Evolutionary conservation across 352 stramenopile species (phyloP).

Genomic region (Phytophthora parvispora): DNA sequence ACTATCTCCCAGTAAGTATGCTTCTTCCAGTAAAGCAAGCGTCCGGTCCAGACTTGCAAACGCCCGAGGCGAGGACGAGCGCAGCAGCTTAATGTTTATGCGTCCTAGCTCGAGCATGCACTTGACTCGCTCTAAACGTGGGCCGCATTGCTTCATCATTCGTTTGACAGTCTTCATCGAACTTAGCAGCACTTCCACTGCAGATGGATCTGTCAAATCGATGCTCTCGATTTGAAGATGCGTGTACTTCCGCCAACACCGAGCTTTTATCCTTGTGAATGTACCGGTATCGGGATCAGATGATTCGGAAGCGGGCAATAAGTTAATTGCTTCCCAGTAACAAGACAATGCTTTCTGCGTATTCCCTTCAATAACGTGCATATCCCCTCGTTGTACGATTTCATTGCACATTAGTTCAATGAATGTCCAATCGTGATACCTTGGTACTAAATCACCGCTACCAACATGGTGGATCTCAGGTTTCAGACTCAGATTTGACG

Average conservation of each 20-base stretch:
- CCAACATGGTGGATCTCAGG: neutral
- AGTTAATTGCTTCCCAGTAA: constrained; percentile 31
- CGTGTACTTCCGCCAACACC: constrained; percentile 65
- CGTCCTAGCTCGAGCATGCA: constrained; percentile 56
- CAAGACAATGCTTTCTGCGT: constrained; percentile 28
- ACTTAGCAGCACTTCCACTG: constrained; percentile 45
- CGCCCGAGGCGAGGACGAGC: constrained; percentile 39
- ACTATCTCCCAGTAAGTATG: constrained; percentile 46
- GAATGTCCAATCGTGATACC: constrained; percentile 31
- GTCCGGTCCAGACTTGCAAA: constrained; percentile 50
- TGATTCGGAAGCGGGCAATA: constrained; percentile 10
- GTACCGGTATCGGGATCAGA: constrained; percentile 13
- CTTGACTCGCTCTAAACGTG: constrained; percentile 61
- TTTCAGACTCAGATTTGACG: constrained; percentile 6
- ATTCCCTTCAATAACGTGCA: constrained; percentile 35
- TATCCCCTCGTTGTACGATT: constrained; percentile 50
- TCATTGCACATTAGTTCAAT: constrained; percentile 61
- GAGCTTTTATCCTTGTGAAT: constrained; percentile 26
- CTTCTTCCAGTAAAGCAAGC: constrained; percentile 50
- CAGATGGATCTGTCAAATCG: constrained; percentile 27
- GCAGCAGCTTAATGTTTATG: constrained; percentile 51
- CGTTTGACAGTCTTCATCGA: constrained; percentile 60
- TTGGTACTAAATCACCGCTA: neutral
- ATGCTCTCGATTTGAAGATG: constrained; percentile 36
- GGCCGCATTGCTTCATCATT: constrained; percentile 43